Base-by-base conservation (phyloP, 768 basidiomycete genomes). In the Fistulinella prunicolor region DNA sequence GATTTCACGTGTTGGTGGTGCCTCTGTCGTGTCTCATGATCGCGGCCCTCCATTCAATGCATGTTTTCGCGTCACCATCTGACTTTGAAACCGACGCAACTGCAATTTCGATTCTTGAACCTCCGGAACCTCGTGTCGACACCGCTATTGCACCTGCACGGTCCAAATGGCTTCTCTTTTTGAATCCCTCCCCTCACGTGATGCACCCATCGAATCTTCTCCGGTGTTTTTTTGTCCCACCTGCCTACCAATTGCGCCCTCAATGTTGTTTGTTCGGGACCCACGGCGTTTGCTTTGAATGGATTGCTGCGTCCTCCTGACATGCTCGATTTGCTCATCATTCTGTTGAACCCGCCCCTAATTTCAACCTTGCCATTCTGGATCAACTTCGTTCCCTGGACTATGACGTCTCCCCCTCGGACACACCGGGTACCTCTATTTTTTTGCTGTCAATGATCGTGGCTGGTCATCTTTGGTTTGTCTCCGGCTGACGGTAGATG, bases 401-500 rank as follows among this genome's bases (percentile, higher is more conserved):
- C 17, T 21, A 44, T 54, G 55, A 34, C 51, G 10, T 44, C 30
- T 10, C 30, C 6, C 13, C 13, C 13, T 19, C n/a, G 35, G 17
- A 24, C 9, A 24, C 9, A 34, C n/a, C 30, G 30, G 30, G 12
- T 23, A 17, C 38, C 42, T 38, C 43, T 21, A 36, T 48, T 20
- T 44, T 37, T 29, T 46, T 9, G 26, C 35, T 45, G 46, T 49
- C 52, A 35, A 17, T 19, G 13, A 46, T 42, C 30, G 32, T 45
- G 54, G 51, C 57, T 55, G 54, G 43, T 47, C 35, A 19, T 38
- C n/a, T 47, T 45, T 45, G 41, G 6, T 47, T 13, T 38, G 20
- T 38, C 44, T 47, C 54, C 55, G 56, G 55, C 36, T 26, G 42
- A 51, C 17, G 32, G 28, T 23, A 90, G 86, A 92, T 92, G 89